Percentiles rank a stretch among this genome's conserved stretches.
Evolutionary conservation across 148 eudicot species (phyloP).

Genomic region (Polygonum aviculare): DNA sequence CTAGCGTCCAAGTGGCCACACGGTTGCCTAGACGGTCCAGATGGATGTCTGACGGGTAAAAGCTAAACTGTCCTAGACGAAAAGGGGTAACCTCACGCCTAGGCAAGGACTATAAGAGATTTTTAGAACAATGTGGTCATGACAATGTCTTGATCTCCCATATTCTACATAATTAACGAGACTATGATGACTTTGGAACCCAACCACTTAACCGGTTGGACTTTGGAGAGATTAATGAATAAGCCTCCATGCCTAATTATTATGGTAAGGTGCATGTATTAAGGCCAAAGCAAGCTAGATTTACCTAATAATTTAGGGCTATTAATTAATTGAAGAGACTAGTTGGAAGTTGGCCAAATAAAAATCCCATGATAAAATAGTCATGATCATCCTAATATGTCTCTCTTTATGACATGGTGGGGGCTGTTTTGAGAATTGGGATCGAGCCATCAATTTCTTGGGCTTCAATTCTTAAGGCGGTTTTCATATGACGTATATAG

Average conservation of each 20-base stretch:
- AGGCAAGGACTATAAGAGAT: too few relatives aligned
- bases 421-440: neutral
- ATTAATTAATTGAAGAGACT: neutral
- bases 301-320: constrained; percentile 4
- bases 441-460: neutral
- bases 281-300: neutral
- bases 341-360: neutral
- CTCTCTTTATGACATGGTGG: neutral
- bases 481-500: neutral
- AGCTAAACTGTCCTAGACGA: too few relatives aligned
- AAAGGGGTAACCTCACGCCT: too few relatives aligned
- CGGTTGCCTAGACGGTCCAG: too few relatives aligned
- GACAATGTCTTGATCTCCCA: too few relatives aligned
- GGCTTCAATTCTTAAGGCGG: neutral
- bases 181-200: neutral
- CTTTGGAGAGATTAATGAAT: neutral
- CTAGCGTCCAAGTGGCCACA: too few relatives aligned
- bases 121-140: too few relatives aligned
- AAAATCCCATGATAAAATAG: neutral
- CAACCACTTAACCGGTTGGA: neutral
- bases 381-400: neutral
- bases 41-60: too few relatives aligned
- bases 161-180: too few relatives aligned
- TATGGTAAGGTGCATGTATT: neutral
- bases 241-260: neutral